These are phyloP conservation scores for Mortierella claussenii DNA, from an alignment of 192 early-diverging fungal species.

Conservation along the genomic window DNA sequence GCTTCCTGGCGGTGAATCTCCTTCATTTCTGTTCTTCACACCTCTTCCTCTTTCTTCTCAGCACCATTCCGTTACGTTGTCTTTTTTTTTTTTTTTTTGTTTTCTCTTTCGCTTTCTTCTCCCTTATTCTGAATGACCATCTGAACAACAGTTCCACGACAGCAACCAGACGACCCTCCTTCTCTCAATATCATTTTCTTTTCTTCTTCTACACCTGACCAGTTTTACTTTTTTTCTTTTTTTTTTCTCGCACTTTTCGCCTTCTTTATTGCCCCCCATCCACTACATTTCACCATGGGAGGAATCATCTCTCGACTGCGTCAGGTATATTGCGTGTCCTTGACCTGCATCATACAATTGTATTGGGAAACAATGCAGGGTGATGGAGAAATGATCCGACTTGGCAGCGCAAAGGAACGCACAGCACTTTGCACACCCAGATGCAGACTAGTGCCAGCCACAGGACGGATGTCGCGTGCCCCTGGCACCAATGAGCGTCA, in stretches of 20 bases:
- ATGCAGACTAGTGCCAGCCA: too few species aligned
- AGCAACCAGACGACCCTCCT: too few species aligned
- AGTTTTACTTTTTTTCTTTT: background rate
- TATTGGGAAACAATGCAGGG: too few species aligned
- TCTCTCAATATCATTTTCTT: background rate
- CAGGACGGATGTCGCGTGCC: too few species aligned
- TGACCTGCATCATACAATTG: too few species aligned
- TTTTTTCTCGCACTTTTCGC: conserved; percentile 10
- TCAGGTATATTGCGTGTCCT: conserved; percentile 28
- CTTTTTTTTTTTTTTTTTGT: conserved; percentile 1
- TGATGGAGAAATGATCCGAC: too few species aligned
- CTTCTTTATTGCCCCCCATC: background rate
- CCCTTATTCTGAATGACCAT: conserved; percentile 36
- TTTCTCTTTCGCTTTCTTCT: background rate
- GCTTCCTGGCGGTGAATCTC: too few species aligned
- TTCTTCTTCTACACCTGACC: background rate
- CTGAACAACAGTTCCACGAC: background rate
- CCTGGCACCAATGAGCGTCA: too few species aligned
- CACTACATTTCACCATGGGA: conserved; percentile 22
- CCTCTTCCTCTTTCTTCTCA: background rate
- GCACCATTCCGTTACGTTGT: background rate
- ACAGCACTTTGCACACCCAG: too few species aligned
- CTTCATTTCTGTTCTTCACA: conserved; percentile 1
- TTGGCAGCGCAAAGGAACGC: too few species aligned
- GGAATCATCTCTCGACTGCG: conserved; percentile 46